These are phyloP conservation scores for Fraxinus anomala DNA, from an alignment of 257 asterid genomes.

Conservation along the genomic window DNA sequence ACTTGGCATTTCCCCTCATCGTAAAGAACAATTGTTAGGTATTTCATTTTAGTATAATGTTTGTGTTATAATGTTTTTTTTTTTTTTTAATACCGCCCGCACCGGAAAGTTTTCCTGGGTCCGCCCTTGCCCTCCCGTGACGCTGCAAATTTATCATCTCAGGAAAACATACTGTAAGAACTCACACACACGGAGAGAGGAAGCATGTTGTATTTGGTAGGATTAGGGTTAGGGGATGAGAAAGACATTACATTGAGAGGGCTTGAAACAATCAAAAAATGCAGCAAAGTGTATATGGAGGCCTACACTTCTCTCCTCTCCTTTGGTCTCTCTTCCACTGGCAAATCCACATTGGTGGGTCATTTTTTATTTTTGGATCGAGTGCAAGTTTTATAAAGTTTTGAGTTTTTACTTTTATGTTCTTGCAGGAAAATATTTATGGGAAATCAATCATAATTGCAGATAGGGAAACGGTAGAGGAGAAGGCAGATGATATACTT, in stretches of 20 bases:
- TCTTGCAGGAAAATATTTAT: conserved; percentile 67
- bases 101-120: too few relatives aligned
- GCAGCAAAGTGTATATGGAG: conserved; percentile 75
- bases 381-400: conserved; percentile 20
- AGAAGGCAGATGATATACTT: conserved; percentile 78
- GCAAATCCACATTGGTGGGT: conserved; percentile 67
- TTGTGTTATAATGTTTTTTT: too few relatives aligned
- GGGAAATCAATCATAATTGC: conserved; percentile 69
- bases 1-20: too few relatives aligned
- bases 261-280: conserved; percentile 75
- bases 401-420: conserved; percentile 24
- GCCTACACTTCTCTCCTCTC: conserved; percentile 96
- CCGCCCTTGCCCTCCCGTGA: not conserved
- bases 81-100: too few relatives aligned
- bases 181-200: not conserved
- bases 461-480: conserved; percentile 88
- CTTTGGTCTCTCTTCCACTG: conserved; percentile 72
- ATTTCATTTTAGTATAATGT: too few relatives aligned
- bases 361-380: not conserved
- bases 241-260: conserved; percentile 82
- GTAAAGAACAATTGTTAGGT: too few relatives aligned
- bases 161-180: not conserved
- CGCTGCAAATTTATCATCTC: not conserved
- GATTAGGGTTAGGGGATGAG: conserved; percentile 90
- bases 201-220: conserved; percentile 68